phyloP scores from a whole-genome alignment of 1,139 yeast genomes.

The Debaryomyces psychrophilus region DNA sequence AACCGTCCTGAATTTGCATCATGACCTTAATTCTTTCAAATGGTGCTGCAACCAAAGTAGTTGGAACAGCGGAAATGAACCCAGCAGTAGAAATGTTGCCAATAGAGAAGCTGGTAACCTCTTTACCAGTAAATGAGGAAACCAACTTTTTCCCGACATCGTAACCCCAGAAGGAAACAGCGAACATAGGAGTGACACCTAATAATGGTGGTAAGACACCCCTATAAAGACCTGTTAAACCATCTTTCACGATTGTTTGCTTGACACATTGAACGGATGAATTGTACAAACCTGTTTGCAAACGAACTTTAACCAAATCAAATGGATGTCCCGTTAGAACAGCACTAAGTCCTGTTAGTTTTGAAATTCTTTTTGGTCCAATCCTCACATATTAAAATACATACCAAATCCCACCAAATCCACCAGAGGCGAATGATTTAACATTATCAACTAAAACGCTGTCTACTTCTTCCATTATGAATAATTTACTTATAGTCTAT shows the following conservation, averaged over 20 bases:
- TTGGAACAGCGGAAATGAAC: conserved; percentile 92
- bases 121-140: conserved; percentile 41
- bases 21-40: conserved; percentile 95
- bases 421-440: conserved; percentile 90
- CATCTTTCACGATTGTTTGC: conserved; percentile 70
- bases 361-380: background rate
- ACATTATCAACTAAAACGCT: conserved; percentile 53
- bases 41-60: conserved; percentile 94
- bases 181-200: conserved; percentile 98
- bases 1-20: conserved; percentile 72
- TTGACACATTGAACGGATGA: conserved; percentile 68
- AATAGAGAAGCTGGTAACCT: conserved; percentile 54
- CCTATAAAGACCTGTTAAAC: conserved; percentile 77
- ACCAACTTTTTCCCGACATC: conserved; percentile 87
- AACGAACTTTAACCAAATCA: conserved; percentile 87
- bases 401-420: conserved; percentile 56
- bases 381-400: conserved; percentile 18
- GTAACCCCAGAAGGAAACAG: conserved; percentile 98
- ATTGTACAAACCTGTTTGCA: conserved; percentile 73
- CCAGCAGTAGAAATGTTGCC: conserved; percentile 89
- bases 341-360: conserved; percentile 47
- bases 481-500: background rate
- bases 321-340: conserved; percentile 96
- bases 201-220: conserved; percentile 88
- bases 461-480: conserved; percentile 50